Conservation (phyloP, 2,329 filamentous ascomycete genomes). For the Ceratocystis eucalypticola region DNA sequence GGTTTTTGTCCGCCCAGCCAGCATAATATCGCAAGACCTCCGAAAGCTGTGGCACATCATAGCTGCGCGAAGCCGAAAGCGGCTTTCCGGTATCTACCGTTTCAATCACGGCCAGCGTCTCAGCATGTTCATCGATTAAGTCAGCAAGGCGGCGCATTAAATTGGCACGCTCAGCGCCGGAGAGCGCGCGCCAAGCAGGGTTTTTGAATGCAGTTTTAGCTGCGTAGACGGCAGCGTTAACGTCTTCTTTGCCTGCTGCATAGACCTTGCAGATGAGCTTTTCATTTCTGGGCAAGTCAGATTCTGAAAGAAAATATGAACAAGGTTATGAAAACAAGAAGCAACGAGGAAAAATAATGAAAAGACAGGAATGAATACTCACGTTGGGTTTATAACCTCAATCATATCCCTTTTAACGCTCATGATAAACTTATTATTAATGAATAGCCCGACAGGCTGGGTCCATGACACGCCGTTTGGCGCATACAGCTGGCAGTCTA, state of each 20-base stretch:
- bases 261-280: conserved; percentile 57
- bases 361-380: conserved; percentile 22
- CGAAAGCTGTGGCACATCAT: conserved; percentile 42
- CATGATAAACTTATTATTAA: conserved; percentile 67
- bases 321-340: not conserved
- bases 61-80: conserved; percentile 49
- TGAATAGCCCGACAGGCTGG: conserved; percentile 67
- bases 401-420: conserved; percentile 52
- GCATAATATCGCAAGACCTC: conserved; percentile 58
- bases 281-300: conserved; percentile 35
- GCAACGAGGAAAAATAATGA: not conserved
- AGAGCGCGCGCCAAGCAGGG: conserved; percentile 53
- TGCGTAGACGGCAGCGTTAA: conserved; percentile 55
- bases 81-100: conserved; percentile 75
- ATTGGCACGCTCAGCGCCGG: conserved; percentile 52
- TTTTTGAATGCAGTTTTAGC: conserved; percentile 55
- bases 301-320: not conserved
- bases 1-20: conserved; percentile 67
- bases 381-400: conserved; percentile 56
- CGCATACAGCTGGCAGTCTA: conserved; percentile 39
- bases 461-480: conserved; percentile 61
- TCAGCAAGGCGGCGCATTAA: conserved; percentile 58
- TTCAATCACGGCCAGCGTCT: conserved; percentile 41
- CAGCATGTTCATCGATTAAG: conserved; percentile 50
- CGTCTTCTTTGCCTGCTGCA: conserved; percentile 51